Evolutionary conservation across 2,329 filamentous ascomycete species (phyloP), one percentile per base, ranked within the genome.

Genomic region (Allantophomopsis cytisporea): DNA sequence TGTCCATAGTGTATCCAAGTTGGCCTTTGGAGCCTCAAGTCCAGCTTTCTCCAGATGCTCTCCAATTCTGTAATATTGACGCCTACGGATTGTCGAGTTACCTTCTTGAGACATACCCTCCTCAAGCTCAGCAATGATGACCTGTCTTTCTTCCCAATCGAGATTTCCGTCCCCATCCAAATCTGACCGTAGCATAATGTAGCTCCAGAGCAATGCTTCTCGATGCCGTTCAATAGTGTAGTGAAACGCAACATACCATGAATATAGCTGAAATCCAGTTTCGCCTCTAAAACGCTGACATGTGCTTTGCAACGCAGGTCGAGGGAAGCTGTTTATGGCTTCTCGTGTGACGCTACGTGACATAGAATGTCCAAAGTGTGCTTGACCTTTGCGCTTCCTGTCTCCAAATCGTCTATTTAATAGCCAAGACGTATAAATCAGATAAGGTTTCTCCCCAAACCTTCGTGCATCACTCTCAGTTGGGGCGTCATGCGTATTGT

Each of bases 361-460:
- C 3, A 64, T 45, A 2, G 61, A 63, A 41, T 65, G 62, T 1
- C 54, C 55, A 37, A 65, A 64, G 42, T 64, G 62, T 2, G 59
- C 57, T 40, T 65, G 62, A 5, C 60, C 61, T 40, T 60, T 60
- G 23, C 61, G 58, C 40, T 62, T 58, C n/a, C 62, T 59, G 13
- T 58, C 51, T n/a, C 62, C 62, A 42, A 65, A 65, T 2, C 61
- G 51, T n/a, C 60, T 55, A 43, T 65, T 65, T 7, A 64, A 48
- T 13, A 65, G 52, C 53, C 60, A 65, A 0, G 61, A 64, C 0
- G 61, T 63, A 49, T 64, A 64, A 39, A 63, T 61, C 7, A 62
- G 52, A 41, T 60, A 63, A 1, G 62, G 62, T 46, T 64, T 64
- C 45, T 65, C 61, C 32, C 62, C 62, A 41, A 65, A 65, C 2